phyloP scores from a whole-genome alignment of 768 basidiomycete genomes.

The Mycena olivaceomarginata region DNA sequence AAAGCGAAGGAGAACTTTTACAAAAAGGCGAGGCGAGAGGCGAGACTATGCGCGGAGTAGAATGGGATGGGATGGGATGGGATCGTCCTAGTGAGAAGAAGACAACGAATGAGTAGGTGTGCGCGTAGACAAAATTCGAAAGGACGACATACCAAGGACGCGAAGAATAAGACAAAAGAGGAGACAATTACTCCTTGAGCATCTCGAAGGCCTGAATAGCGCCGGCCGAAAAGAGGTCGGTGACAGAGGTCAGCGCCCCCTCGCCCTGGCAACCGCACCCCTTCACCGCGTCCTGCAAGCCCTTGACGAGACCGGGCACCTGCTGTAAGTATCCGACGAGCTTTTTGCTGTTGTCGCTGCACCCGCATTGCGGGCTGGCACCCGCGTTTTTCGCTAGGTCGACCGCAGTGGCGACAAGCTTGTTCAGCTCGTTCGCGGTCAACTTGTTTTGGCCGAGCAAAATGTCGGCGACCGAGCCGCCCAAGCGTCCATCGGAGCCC shows the following conservation, averaged over 20 bases:
- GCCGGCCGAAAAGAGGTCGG: neutral
- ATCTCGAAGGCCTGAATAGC: neutral
- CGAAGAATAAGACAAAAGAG: neutral
- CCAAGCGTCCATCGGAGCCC: neutral
- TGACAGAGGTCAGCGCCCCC: neutral
- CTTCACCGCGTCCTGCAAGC: neutral
- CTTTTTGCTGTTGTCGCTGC: neutral
- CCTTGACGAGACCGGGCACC: neutral
- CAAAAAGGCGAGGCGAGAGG: neutral
- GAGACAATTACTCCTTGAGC: neutral
- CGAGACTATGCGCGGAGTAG: neutral
- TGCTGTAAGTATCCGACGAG: neutral
- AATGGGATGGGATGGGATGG: neutral
- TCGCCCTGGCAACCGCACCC: neutral
- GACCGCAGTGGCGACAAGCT: neutral
- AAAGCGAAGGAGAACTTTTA: neutral
- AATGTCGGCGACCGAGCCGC: neutral
- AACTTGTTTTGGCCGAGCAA: neutral
- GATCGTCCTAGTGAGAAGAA: neutral
- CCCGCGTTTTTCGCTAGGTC: neutral
- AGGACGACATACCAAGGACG: constrained; percentile 5
- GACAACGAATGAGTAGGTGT: neutral
- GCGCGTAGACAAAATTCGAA: neutral
- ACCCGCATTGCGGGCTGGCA: neutral
- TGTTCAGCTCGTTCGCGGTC: neutral